These are phyloP conservation scores for Petasospora fabianii DNA, from an alignment of 1,139 yeast genomes.

Conservation along the genomic window DNA sequence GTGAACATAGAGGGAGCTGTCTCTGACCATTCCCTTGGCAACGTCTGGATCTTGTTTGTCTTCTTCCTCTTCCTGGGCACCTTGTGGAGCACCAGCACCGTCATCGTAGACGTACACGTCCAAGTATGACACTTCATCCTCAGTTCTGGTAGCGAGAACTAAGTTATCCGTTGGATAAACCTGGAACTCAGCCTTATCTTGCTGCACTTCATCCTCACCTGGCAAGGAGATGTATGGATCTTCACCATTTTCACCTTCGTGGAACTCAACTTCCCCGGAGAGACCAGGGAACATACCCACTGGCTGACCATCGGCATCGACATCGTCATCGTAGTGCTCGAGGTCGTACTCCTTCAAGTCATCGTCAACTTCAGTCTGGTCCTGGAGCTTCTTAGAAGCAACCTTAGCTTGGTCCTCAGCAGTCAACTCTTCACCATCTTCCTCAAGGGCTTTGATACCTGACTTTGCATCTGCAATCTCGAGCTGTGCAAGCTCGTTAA, in stretches of 20 bases:
- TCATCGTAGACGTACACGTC: conserved; percentile 95
- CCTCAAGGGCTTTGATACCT: conserved; percentile 42
- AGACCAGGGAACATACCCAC: conserved; percentile 72
- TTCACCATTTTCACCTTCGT: conserved; percentile 60
- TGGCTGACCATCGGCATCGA: conserved; percentile 29
- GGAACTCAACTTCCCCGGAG: conserved; percentile 48
- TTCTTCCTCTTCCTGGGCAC: conserved; percentile 40
- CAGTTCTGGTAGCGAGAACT: conserved; percentile 90
- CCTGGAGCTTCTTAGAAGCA: conserved; percentile 30
- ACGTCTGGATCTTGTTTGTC: conserved; percentile 26
- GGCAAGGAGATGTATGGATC: conserved; percentile 81
- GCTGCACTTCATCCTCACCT: conserved; percentile 54
- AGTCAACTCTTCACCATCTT: conserved; percentile 25
- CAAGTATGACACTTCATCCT: conserved; percentile 87
- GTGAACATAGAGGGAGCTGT: conserved; percentile 79
- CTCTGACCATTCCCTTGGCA: conserved; percentile 39
- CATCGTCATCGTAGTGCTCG: conserved; percentile 76
- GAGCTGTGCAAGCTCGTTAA: conserved; percentile 77
- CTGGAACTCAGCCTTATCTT: conserved; percentile 79
- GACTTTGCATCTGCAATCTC: conserved; percentile 73
- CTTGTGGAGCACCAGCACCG: conserved; percentile 80
- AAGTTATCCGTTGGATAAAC: conserved; percentile 88
- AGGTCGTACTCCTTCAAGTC: conserved; percentile 85
- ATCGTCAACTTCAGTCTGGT: conserved; percentile 65
- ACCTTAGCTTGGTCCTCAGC: conserved; percentile 21